phyloP scores from a whole-genome alignment of 176 grass and related monocot species.

The Zoysia pacifica region DNA sequence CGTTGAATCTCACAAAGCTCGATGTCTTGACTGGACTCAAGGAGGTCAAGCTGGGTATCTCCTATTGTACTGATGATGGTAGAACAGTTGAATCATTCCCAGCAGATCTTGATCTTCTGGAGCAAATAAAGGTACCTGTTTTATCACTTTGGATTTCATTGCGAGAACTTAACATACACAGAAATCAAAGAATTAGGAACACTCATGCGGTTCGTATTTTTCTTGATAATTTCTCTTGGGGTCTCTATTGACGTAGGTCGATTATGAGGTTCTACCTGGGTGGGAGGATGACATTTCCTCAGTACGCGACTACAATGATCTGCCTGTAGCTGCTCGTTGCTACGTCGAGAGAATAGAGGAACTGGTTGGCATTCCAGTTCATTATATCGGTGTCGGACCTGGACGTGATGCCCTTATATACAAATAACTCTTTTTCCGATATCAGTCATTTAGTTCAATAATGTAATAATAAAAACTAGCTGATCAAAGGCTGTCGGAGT shows the following conservation, averaged over 20 bases:
- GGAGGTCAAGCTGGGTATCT: slow-evolving; percentile 73
- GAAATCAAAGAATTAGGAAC: not conserved
- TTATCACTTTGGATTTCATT: not conserved
- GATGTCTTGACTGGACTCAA: slow-evolving; percentile 79
- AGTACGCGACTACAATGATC: slow-evolving; percentile 61
- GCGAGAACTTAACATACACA: not conserved
- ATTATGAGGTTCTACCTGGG: slow-evolving; percentile 81
- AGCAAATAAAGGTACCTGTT: slow-evolving; percentile 63
- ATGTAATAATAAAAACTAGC: not conserved
- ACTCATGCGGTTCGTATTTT: not conserved
- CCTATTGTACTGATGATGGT: slow-evolving; percentile 50
- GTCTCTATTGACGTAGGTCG: slow-evolving; percentile 60
- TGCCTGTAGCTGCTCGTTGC: slow-evolving; percentile 63
- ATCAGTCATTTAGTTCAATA: slow-evolving; percentile 1
- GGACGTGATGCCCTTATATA: slow-evolving; percentile 89
- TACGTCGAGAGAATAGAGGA: slow-evolving; percentile 95
- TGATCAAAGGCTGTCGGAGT: not conserved
- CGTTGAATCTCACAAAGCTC: slow-evolving; percentile 87
- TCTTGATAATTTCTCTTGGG: slow-evolving; percentile 3
- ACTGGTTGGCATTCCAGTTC: slow-evolving; percentile 74
- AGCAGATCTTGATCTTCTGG: slow-evolving; percentile 60
- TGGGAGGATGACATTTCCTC: slow-evolving; percentile 84
- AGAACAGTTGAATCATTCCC: slow-evolving; percentile 61
- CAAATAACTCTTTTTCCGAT: slow-evolving; percentile 49
- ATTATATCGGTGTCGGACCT: slow-evolving; percentile 87